Evolutionary conservation across 306 rosid genomes (phyloP).

Genomic region (Vigna angularis): DNA sequence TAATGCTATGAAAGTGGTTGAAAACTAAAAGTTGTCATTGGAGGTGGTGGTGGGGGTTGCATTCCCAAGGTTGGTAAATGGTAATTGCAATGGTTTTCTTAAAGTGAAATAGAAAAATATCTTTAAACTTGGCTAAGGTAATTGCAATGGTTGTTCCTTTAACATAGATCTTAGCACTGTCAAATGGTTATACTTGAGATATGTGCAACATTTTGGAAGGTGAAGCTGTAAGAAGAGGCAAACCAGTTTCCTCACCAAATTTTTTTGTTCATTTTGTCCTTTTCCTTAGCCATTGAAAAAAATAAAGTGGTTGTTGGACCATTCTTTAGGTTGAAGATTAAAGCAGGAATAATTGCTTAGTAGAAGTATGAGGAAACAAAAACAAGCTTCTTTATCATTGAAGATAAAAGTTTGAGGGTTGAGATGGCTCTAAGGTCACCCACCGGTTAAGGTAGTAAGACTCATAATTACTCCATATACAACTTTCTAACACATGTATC

Average conservation of each 20-base stretch:
- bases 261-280: conserved; percentile 20
- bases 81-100: conserved; percentile 46
- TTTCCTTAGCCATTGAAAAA: conserved; percentile 38
- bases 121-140: neutral
- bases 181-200: conserved; percentile 34
- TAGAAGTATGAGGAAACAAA: conserved; percentile 48
- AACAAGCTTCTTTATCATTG: conserved; percentile 33
- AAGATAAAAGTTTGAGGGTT: conserved; percentile 39
- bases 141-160: conserved; percentile 23
- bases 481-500: conserved; percentile 31
- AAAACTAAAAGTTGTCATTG: conserved; percentile 1
- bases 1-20: conserved; percentile 42
- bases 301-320: conserved; percentile 47
- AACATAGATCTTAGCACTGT: conserved; percentile 34
- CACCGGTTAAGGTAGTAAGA: conserved; percentile 49
- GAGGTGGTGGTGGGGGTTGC: neutral
- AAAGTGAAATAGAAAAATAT: neutral
- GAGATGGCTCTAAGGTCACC: conserved; percentile 9
- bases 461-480: conserved; percentile 48
- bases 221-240: neutral
- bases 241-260: neutral
- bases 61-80: conserved; percentile 35
- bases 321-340: conserved; percentile 57
- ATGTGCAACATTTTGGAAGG: conserved; percentile 13
- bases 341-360: conserved; percentile 39